Conservation (phyloP, 2,329 filamentous ascomycete genomes). For the Aspergillus persii region DNA sequence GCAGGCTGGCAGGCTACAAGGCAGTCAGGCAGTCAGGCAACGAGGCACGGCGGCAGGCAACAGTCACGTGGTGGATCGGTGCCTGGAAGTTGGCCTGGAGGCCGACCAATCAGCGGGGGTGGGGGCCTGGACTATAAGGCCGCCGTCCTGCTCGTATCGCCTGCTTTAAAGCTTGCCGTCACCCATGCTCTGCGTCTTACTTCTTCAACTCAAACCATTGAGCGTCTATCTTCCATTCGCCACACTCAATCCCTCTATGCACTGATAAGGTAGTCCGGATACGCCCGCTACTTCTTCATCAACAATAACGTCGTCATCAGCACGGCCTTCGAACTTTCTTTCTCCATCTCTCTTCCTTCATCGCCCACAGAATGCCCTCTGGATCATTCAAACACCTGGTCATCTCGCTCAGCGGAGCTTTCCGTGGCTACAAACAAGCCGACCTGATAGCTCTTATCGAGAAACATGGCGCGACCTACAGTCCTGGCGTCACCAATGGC, state of each 20-base stretch:
- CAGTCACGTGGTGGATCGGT: not conserved
- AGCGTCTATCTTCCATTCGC: not conserved
- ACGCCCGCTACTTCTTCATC: not conserved
- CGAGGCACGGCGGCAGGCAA: not conserved
- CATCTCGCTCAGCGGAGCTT: slow-evolving; percentile 61
- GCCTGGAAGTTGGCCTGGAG: not conserved
- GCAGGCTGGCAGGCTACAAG: not conserved
- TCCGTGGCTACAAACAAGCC: slow-evolving; percentile 53
- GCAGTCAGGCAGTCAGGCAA: not conserved
- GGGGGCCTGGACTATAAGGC: not conserved
- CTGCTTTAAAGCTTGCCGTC: not conserved
- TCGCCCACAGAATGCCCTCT: not conserved
- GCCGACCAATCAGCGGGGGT: not conserved
- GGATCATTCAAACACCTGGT: slow-evolving; percentile 28
- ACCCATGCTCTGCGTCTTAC: no score
- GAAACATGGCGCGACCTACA: slow-evolving; percentile 34
- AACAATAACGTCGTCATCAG: no score
- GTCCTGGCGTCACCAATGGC: slow-evolving; percentile 25
- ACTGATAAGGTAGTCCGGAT: not conserved
- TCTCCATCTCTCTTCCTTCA: not conserved
- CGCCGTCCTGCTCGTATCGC: not conserved
- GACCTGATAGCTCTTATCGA: slow-evolving; percentile 28
- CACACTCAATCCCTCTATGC: not conserved
- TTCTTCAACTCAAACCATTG: no score
- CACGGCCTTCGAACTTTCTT: not conserved